phyloP scores from a whole-genome alignment of 2,329 filamentous ascomycete genomes.

The Epichloe uncinata region DNA sequence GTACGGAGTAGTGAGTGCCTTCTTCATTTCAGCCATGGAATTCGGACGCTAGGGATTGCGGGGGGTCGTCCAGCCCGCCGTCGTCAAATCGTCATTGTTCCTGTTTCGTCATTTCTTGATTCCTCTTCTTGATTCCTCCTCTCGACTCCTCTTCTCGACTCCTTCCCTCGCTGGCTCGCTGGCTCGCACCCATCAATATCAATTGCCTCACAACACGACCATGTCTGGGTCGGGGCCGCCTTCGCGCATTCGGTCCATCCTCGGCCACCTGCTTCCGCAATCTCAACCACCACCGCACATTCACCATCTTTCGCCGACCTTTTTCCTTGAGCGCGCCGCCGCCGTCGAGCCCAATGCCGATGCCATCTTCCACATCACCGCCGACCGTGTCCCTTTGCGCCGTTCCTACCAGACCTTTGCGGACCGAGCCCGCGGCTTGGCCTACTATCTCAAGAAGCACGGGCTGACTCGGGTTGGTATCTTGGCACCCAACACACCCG shows the following conservation, averaged over 20 bases:
- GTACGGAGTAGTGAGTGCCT: too few species aligned
- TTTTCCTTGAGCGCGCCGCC: slow-evolving; percentile 75
- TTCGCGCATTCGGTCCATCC: slow-evolving; percentile 46
- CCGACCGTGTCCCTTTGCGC: slow-evolving; percentile 59
- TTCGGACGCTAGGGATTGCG: too few species aligned
- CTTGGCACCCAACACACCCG: slow-evolving; percentile 82
- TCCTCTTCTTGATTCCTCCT: too few species aligned
- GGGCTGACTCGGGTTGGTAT: slow-evolving; percentile 68
- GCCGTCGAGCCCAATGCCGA: slow-evolving; percentile 74
- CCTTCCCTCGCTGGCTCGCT: background rate
- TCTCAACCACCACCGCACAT: slow-evolving; percentile 42
- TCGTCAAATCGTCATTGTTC: too few species aligned
- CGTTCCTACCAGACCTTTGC: slow-evolving; percentile 72
- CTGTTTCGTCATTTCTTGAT: too few species aligned
- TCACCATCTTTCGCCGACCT: slow-evolving; percentile 74
- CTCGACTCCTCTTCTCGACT: too few species aligned
- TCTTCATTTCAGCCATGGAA: too few species aligned
- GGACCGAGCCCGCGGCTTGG: slow-evolving; percentile 74
- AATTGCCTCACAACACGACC: slow-evolving; percentile 8
- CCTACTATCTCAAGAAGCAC: slow-evolving; percentile 72
- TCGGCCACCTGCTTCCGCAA: slow-evolving; percentile 32
- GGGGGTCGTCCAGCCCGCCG: too few species aligned
- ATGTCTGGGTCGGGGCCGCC: slow-evolving; percentile 54
- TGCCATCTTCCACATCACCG: slow-evolving; percentile 75
- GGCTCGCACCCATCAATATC: background rate